These are phyloP conservation scores for Ligustrum vulgare DNA, from an alignment of 257 asterid species.

Conservation along the genomic window DNA sequence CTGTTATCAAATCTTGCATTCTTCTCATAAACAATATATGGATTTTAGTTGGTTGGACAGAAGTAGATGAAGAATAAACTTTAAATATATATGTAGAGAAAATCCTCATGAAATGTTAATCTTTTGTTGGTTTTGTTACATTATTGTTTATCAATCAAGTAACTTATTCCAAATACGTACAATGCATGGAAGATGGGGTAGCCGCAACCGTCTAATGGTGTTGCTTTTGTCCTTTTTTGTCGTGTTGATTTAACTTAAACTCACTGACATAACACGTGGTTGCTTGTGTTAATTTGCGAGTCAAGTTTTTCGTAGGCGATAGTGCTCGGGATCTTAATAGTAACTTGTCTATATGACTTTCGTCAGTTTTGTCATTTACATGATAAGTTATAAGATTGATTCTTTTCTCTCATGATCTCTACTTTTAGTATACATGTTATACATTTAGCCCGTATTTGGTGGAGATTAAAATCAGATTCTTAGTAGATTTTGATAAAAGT, in stretches of 20 bases:
- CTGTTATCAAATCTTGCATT: not conserved
- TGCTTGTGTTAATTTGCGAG: not conserved
- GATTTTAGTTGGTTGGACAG: constrained; percentile 1
- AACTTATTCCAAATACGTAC: constrained; percentile 5
- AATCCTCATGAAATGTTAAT: not conserved
- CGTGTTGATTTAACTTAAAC: not conserved
- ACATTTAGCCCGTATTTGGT: too few relatives aligned
- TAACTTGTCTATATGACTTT: not conserved
- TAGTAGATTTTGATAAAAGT: too few relatives aligned
- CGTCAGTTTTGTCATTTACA: not conserved
- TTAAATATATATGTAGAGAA: not conserved
- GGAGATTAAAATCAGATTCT: too few relatives aligned
- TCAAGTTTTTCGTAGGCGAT: constrained; percentile 23
- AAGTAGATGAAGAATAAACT: not conserved
- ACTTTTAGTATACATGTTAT: not conserved
- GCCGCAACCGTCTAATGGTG: not conserved
- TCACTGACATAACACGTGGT: constrained; percentile 12
- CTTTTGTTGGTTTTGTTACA: not conserved
- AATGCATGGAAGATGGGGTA: not conserved
- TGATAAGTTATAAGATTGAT: not conserved
- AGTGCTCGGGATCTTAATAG: not conserved
- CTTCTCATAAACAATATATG: constrained; percentile 2
- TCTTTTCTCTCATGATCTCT: not conserved
- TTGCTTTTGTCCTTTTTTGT: constrained; percentile 1
- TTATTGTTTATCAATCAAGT: constrained; percentile 12